Percentiles rank a stretch among this genome's conserved stretches.
These are phyloP conservation scores for Leishmania tarentolae DNA, from an alignment of 208 protist species.

Conservation along the genomic window DNA sequence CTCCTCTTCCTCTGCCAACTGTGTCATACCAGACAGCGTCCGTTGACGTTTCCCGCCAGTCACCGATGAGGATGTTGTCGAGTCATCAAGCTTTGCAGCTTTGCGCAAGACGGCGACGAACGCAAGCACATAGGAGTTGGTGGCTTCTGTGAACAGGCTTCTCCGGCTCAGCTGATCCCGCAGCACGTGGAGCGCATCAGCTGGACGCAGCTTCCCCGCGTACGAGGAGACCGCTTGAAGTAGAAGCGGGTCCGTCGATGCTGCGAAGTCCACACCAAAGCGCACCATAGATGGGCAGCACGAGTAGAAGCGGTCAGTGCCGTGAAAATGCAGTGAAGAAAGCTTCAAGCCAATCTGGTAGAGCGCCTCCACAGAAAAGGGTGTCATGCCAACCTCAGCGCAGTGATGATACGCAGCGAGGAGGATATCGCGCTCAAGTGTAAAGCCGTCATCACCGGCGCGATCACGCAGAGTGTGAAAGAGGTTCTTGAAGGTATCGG, in stretches of 20 bases:
- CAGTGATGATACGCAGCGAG: constrained; percentile 69
- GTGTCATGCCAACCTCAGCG: constrained; percentile 59
- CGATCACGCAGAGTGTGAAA: constrained; percentile 82
- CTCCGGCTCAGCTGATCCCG: constrained; percentile 43
- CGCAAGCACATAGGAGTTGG: constrained; percentile 50
- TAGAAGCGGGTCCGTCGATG: constrained; percentile 65
- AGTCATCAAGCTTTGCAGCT: constrained; percentile 71
- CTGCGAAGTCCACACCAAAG: constrained; percentile 76
- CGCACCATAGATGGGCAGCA: constrained; percentile 62
- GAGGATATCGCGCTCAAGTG: constrained; percentile 74
- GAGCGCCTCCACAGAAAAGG: constrained; percentile 63
- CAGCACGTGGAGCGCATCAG: constrained; percentile 58
- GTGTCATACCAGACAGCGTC: constrained; percentile 20
- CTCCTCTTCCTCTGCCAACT: constrained; percentile 41
- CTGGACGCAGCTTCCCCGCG: constrained; percentile 61
- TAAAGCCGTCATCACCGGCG: constrained; percentile 48
- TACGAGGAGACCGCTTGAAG: constrained; percentile 73
- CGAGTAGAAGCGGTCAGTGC: constrained; percentile 72
- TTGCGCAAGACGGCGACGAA: constrained; percentile 72
- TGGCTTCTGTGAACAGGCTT: constrained; percentile 53
- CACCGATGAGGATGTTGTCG: constrained; percentile 6
- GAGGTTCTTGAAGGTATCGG: constrained; percentile 77
- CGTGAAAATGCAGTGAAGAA: constrained; percentile 79
- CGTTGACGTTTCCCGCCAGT: constrained; percentile 37
- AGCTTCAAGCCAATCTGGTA: constrained; percentile 75